These are phyloP conservation scores for Globisporangium ultimum DNA, from an alignment of 352 stramenopile genomes.

Conservation along the genomic window DNA sequence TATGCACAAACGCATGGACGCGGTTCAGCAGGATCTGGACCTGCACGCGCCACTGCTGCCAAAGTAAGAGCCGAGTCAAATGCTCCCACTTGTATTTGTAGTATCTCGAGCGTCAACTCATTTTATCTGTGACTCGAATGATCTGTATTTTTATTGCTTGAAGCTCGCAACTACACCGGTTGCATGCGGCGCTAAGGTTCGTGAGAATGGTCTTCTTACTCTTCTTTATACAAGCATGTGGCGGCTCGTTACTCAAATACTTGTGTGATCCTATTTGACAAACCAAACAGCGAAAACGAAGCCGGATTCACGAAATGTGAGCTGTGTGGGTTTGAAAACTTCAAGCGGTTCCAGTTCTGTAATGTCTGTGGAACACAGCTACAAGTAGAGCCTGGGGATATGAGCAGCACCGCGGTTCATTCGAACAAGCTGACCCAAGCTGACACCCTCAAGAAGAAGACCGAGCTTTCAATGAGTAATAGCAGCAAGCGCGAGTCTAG, in stretches of 20 bases:
- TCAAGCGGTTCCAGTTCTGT: slow-evolving; percentile 8
- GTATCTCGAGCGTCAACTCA: no score
- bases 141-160: not conserved
- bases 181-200: no score
- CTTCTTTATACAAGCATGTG: not conserved
- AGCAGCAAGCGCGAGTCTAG: no score
- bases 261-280: no score
- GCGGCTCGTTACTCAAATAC: no score
- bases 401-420: no score
- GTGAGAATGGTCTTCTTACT: not conserved
- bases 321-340: slow-evolving; percentile 11
- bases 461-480: no score
- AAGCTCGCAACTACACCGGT: not conserved
- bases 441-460: no score
- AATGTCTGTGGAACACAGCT: slow-evolving; percentile 68
- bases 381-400: no score
- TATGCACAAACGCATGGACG: no score
- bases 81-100: no score
- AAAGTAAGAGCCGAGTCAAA: not conserved
- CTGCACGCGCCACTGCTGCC: not conserved
- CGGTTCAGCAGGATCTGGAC: not conserved
- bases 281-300: not conserved
- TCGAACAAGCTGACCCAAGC: no score
- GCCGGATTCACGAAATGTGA: not conserved
- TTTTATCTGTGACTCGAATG: not conserved